Evolutionary conservation across 306 rosid genomes (phyloP), one percentile per base, ranked within the genome.

Genomic region (Geum urbanum): DNA sequence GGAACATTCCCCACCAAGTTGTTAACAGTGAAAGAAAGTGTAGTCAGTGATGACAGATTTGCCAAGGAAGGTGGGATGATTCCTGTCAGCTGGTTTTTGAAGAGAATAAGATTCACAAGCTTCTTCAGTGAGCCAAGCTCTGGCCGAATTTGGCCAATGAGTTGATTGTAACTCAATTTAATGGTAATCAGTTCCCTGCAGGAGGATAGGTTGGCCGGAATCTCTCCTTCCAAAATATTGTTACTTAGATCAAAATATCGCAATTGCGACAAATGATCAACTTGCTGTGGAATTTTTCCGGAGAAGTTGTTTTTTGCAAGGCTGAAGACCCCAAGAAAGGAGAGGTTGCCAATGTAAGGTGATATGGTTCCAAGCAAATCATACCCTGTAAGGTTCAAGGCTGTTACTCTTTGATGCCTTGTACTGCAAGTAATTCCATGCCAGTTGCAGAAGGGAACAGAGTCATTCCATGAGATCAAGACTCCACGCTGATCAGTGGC

Each of bases 321-420:
- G 51, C 7, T 12, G 15, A 86, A 0, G 45, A 0, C 4, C 44
- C 7, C 76, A 0, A 87, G 16, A 56, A 73, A 76, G 43, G 82
- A 48, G 15, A 84, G 76, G 57, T 84, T 84, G 0, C 86, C 86
- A 3, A 81, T 27, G 9, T 54, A 22, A 22, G 91, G 86, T 51
- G 88, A 76, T 69, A 81, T 71, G 19, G 48, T 20, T 64, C 90
- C 86, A 7, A 18, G 32, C 66, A 86, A 50, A 0, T 15, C 9
- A 11, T 47, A 35, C 1, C 79, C 64, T 49, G 0, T 0, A 11
- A 81, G 57, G 32, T 50, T 65, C 74, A 86, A 22, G 41, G 39
- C 56, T 0, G 11, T 59, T 0, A 83, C 86, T 62, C 78, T 80
- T 48, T 76, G 86, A 40, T 72, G 73, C 40, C 32, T 32, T 32